Evolutionary conservation across 2,329 filamentous ascomycete species (phyloP).

Genomic region (Aspergillus puulaauensis): DNA sequence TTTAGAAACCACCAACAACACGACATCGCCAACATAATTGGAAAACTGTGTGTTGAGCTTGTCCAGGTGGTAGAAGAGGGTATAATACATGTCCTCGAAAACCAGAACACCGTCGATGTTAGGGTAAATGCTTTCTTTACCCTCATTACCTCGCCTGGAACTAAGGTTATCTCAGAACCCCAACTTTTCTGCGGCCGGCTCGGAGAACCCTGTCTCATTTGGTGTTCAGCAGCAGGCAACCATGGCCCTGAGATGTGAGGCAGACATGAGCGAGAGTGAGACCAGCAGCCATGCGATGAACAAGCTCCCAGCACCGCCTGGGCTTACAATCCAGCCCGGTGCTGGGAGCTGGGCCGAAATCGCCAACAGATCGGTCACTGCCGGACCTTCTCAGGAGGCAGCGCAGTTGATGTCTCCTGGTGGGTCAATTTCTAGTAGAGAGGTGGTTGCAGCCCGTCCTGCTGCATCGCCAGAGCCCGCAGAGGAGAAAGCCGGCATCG

Average conservation of each 20-base stretch:
- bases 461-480: constrained; percentile 13
- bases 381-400: constrained; percentile 6
- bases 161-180: constrained; percentile 2
- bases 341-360: constrained; percentile 21
- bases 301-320: constrained; percentile 2
- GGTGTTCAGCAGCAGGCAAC: constrained; percentile 16
- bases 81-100: constrained; percentile 22
- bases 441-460: constrained; percentile 6
- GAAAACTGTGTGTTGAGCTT: constrained; percentile 33
- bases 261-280: constrained; percentile 13
- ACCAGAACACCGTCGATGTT: constrained; percentile 18
- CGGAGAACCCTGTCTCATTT: background rate
- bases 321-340: constrained; percentile 10
- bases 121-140: constrained; percentile 12
- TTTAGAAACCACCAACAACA: constrained; percentile 30
- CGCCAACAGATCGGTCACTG: constrained; percentile 10
- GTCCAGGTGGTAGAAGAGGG: constrained; percentile 33
- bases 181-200: background rate
- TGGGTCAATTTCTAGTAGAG: constrained; percentile 10
- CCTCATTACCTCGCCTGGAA: background rate
- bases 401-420: constrained; percentile 18
- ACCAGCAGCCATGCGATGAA: constrained; percentile 4
- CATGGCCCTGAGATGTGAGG: constrained; percentile 13
- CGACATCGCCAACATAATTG: constrained; percentile 35
- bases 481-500: constrained; percentile 29